Evolutionary conservation across 2,329 filamentous ascomycete species (phyloP).

Genomic region (Tolypocladium amazonense): DNA sequence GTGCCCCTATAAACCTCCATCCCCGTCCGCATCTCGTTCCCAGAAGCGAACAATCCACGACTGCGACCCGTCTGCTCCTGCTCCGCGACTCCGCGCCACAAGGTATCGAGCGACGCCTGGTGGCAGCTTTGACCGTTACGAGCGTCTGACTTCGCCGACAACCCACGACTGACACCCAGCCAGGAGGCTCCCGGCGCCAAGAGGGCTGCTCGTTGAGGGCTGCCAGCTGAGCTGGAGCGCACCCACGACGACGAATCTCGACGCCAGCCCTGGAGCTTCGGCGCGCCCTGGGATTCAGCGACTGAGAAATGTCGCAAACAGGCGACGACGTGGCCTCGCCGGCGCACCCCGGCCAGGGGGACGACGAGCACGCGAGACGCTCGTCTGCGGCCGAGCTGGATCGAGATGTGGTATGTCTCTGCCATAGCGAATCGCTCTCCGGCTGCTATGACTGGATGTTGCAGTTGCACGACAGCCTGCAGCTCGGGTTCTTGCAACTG

Average conservation of each 20-base stretch:
- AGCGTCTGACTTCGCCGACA: background rate
- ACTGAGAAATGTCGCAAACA: conserved; percentile 22
- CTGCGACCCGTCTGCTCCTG: background rate
- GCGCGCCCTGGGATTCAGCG: background rate
- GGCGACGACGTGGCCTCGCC: conserved; percentile 17
- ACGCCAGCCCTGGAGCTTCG: background rate
- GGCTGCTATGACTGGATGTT: conserved; percentile 2
- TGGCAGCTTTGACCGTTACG: background rate
- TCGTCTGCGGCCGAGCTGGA: conserved; percentile 20
- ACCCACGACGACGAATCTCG: background rate
- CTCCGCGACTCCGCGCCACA: background rate
- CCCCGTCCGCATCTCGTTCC: background rate
- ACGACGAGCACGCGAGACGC: conserved; percentile 13
- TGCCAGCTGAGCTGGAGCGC: conserved; percentile 3
- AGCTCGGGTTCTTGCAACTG: conserved; percentile 8
- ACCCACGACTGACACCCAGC: background rate
- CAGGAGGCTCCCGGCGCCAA: background rate
- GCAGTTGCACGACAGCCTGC: conserved; percentile 1
- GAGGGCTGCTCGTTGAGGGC: conserved; percentile 4
- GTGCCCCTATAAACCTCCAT: background rate
- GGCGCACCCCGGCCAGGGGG: conserved; percentile 7
- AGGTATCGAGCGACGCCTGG: background rate
- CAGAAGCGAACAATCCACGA: background rate
- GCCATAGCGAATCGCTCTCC: conserved; percentile 1
- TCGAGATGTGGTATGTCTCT: conserved; percentile 14